Evolutionary conservation across 345 rosid species (phyloP).

Genomic region (Alliaria petiolata): DNA sequence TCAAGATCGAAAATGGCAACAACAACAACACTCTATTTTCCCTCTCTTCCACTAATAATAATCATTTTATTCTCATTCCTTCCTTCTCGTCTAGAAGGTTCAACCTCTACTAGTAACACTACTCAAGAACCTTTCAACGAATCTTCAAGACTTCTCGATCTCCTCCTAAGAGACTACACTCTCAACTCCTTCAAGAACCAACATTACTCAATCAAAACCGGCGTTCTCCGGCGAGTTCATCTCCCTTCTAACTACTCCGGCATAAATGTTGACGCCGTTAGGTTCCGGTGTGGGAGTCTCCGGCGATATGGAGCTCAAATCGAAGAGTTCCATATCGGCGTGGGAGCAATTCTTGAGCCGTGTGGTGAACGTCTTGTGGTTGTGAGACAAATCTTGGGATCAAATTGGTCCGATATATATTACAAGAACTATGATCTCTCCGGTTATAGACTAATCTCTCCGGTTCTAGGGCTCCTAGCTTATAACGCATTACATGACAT

Average conservation of each 20-base stretch:
- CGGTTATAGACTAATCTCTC: slow-evolving; percentile 73
- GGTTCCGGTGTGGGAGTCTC: slow-evolving; percentile 90
- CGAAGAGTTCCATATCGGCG: slow-evolving; percentile 61
- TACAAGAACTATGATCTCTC: slow-evolving; percentile 66
- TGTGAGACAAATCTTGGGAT: slow-evolving; percentile 63
- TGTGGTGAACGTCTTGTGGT: slow-evolving; percentile 81
- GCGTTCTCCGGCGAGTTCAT: slow-evolving; percentile 40
- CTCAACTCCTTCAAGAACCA: slow-evolving; percentile 52
- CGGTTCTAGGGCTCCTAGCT: slow-evolving; percentile 76
- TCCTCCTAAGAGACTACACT: slow-evolving; percentile 73
- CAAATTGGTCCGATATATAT: slow-evolving; percentile 70
- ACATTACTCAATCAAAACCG: slow-evolving; percentile 46
- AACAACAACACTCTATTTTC: slow-evolving; percentile 8
- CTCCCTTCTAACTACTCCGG: slow-evolving; percentile 79
- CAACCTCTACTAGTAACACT: slow-evolving; percentile 9
- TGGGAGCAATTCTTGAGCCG: slow-evolving; percentile 62
- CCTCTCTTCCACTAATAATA: neutral
- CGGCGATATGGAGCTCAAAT: slow-evolving; percentile 73
- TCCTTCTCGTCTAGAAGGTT: slow-evolving; percentile 13
- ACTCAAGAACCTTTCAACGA: slow-evolving; percentile 44
- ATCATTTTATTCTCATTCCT: neutral
- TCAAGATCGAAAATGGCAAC: slow-evolving; percentile 15
- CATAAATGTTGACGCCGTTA: slow-evolving; percentile 46
- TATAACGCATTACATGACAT: slow-evolving; percentile 48
- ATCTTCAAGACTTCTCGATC: slow-evolving; percentile 64